A percentile compares a stretch with the other conserved stretches of the same genome.
These are phyloP conservation scores for Mycena floridula DNA, from an alignment of 768 basidiomycete species.

Conservation along the genomic window DNA sequence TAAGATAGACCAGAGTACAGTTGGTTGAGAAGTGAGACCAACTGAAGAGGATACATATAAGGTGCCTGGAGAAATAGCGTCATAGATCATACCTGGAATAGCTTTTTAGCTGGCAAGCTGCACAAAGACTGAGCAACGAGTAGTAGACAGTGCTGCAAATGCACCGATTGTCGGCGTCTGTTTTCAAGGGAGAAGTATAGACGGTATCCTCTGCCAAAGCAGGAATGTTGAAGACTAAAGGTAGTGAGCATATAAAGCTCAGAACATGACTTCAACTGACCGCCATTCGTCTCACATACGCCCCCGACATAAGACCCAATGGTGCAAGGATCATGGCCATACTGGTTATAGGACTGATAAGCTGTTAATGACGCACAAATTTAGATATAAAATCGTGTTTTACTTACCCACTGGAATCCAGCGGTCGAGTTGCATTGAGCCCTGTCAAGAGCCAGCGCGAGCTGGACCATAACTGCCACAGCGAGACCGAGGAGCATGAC, in stretches of 20 bases:
- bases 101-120: constrained; percentile 35
- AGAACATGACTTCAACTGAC: constrained; percentile 15
- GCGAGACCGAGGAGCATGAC: too few relatives aligned
- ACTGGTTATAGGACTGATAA: constrained; percentile 32
- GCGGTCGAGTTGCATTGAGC: background rate
- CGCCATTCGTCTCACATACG: constrained; percentile 27
- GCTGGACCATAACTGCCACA: too few relatives aligned
- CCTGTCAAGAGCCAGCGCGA: too few relatives aligned
- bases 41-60: background rate
- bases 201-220: constrained; percentile 21
- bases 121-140: constrained; percentile 46
- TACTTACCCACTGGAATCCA: background rate
- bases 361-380: background rate
- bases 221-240: constrained; percentile 28
- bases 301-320: constrained; percentile 35
- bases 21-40: background rate
- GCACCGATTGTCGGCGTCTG: constrained; percentile 34
- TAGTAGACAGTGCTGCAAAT: constrained; percentile 48
- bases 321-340: constrained; percentile 36
- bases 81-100: constrained; percentile 23
- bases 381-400: background rate
- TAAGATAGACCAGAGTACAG: background rate
- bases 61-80: background rate
- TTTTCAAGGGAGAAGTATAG: constrained; percentile 31
- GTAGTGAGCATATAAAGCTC: constrained; percentile 1